Percentiles rank a stretch among this genome's conserved stretches.
Conservation (phyloP, 2,329 filamentous ascomycete species). For the Monilinia laxa region DNA sequence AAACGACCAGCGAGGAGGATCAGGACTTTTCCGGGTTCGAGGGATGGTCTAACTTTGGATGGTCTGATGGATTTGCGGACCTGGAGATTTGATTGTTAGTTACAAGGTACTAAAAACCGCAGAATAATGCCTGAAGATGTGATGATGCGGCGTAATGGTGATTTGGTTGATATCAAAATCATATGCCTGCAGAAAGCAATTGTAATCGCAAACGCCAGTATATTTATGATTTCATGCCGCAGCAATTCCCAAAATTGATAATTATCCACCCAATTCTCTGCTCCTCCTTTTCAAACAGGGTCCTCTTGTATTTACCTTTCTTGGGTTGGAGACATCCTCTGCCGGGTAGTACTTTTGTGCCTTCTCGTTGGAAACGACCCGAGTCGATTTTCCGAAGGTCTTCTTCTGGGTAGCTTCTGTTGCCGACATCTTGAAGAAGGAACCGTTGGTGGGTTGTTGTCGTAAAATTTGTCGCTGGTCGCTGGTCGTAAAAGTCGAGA, state of each 20-base stretch:
- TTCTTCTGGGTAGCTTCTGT: constrained; percentile 56
- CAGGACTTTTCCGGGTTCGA: constrained; percentile 92
- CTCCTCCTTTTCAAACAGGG: constrained; percentile 44
- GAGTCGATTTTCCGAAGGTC: constrained; percentile 97
- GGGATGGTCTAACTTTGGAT: constrained; percentile 82
- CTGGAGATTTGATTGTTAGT: constrained; percentile 53
- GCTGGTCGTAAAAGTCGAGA: constrained; percentile 23
- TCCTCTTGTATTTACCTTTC: constrained; percentile 69
- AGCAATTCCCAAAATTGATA: constrained; percentile 22
- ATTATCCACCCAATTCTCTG: constrained; percentile 22
- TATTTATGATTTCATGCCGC: constrained; percentile 18
- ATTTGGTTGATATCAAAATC: constrained; percentile 3
- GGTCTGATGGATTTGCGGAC: constrained; percentile 91
- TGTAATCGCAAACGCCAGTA: constrained; percentile 28
- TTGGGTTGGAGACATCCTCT: constrained; percentile 82
- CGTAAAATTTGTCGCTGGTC: constrained; percentile 27
- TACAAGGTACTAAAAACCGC: constrained; percentile 3
- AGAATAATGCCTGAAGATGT: neutral
- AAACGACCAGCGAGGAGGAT: constrained; percentile 99
- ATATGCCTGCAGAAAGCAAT: constrained; percentile 23
- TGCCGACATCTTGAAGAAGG: constrained; percentile 62
- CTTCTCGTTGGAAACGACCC: constrained; percentile 89
- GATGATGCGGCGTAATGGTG: constrained; percentile 1
- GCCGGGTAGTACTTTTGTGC: constrained; percentile 99
- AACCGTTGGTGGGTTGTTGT: constrained; percentile 36